Conservation (phyloP, 73 alveolate species). For the Stentor roeselii region DNA sequence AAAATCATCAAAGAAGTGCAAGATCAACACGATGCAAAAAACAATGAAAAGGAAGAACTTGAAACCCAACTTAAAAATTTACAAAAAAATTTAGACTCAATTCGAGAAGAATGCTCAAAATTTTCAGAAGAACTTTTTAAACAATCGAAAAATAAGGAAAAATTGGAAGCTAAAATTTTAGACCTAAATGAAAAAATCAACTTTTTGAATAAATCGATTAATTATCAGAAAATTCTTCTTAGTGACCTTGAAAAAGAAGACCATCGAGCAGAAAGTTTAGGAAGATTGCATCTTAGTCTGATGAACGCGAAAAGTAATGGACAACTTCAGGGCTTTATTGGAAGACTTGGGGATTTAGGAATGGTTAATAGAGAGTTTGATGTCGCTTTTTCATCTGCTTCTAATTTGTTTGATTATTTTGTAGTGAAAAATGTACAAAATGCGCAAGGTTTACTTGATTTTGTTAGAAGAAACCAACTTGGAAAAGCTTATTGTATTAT, state of each 20-base stretch:
- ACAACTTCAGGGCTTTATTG: conserved; percentile 72
- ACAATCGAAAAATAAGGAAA: conserved; percentile 28
- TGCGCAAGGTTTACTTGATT: conserved; percentile 50
- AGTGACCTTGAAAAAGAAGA: neutral
- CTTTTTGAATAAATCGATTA: neutral
- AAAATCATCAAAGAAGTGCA: neutral
- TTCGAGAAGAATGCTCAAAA: conserved; percentile 34
- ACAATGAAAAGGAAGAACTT: neutral
- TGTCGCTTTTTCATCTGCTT: conserved; percentile 41
- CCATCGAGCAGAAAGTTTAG: neutral
- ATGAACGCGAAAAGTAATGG: conserved; percentile 48
- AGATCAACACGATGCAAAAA: neutral
- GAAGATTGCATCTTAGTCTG: neutral
- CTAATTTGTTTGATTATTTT: conserved; percentile 58
- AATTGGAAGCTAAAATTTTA: conserved; percentile 35
- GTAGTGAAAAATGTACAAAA: conserved; percentile 63
- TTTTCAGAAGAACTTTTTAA: conserved; percentile 30
- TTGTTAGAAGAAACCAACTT: conserved; percentile 48
- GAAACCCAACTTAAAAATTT: conserved; percentile 29
- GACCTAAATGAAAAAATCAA: conserved; percentile 22
- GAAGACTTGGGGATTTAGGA: conserved; percentile 90
- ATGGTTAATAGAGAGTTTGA: conserved; percentile 47
- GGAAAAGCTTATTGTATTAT: conserved; percentile 61
- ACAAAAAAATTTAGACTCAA: conserved; percentile 18
- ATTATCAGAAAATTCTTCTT: neutral